Evolutionary conservation across 169 alveolate species (phyloP).

Genomic region (Cryptosporidium sp.): DNA sequence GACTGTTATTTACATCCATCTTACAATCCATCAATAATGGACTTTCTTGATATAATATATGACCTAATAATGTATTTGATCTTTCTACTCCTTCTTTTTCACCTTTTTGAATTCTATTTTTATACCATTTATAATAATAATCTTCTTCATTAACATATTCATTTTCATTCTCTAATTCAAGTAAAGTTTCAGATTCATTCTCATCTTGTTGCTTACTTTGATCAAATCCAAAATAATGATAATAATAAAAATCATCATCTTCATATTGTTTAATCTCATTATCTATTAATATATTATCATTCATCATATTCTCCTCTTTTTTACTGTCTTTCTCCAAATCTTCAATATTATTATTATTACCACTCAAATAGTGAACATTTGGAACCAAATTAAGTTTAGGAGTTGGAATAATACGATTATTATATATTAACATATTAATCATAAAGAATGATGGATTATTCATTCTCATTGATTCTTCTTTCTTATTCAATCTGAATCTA

Average conservation of each 20-base stretch:
- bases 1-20: conserved; percentile 5
- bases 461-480: not conserved
- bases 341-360: not conserved
- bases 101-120: not conserved
- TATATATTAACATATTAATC: conserved; percentile 14
- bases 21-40: conserved; percentile 19
- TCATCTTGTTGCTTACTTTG: not conserved
- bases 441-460: conserved; percentile 16
- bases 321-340: not conserved
- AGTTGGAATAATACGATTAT: conserved; percentile 31
- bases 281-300: not conserved
- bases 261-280: not conserved
- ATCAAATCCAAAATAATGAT: not conserved
- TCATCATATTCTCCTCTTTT: not conserved
- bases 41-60: conserved; percentile 12
- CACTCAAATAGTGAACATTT: not conserved
- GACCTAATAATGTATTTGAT: conserved; percentile 19
- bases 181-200: not conserved
- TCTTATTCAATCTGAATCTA: not conserved
- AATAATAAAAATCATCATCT: conserved; percentile 6
- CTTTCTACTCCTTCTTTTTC: not conserved
- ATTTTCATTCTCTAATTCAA: not conserved
- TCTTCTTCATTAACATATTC: conserved; percentile 1
- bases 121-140: conserved; percentile 25
- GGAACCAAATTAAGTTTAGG: conserved; percentile 12